Evolutionary conservation across 169 alveolate genomes (phyloP), one percentile per base, ranked within the genome.

Genomic region (Cryptosporidium canis): DNA sequence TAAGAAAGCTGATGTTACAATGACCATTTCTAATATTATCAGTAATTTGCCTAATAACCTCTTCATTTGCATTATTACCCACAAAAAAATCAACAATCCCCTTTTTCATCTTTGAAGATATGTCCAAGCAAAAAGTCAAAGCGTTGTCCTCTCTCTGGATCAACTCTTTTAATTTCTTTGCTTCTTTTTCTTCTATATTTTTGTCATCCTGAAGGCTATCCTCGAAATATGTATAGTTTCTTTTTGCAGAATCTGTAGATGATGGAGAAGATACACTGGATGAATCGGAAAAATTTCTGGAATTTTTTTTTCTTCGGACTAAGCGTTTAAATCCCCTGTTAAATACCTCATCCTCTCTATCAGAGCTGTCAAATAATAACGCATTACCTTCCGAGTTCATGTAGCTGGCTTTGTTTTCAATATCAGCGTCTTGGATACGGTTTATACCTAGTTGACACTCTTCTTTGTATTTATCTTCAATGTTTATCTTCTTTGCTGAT

Each of bases 21-120:
- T 61, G 70, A 56, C 87, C 87, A 41, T 77, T 77, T 37, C 21
- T 58, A 12, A 77, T 77, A 33, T 77, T 56, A 24, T 55, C 72
- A 21, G 44, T 31, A 39, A 56, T 45, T 14, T 56, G 44, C 27
- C 33, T 61, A 39, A 35, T 56, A 2, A 18, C 21, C 3, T 56
- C 87, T 0, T 58, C 35, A 7, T 58, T 29, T 27, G 48, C 21
- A 18, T 7, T 31, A 51, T 31, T 39, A 35, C 87, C 87, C 2
- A 55, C 71, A 12, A 77, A 77, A 77, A 77, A 77, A 33, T 77
- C 72, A 5, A 77, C 64, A 18, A 77, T 77, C 24, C 77, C 87
- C 39, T 61, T 58, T n/a, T 77, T 77, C 87, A 77, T 77, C 48
- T 45, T 55, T n/a, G n/a, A 33, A 35, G 87, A 55, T 4, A 58